Evolutionary conservation across 2,329 filamentous ascomycete genomes (phyloP), one percentile per base, ranked within the genome.

Genomic region (Zarea fungicola): DNA sequence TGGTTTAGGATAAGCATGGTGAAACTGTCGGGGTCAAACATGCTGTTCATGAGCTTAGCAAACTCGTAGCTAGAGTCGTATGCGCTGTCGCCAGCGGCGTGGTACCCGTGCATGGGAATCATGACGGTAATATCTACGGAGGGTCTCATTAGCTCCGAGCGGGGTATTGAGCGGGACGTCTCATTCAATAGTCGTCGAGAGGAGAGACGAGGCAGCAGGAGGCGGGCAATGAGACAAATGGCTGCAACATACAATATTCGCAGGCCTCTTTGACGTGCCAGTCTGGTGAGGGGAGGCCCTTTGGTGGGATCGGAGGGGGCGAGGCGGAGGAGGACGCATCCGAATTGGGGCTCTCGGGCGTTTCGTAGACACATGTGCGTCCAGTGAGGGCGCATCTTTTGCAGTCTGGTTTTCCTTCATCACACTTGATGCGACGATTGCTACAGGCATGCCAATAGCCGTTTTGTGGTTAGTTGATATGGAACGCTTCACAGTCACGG

Each of bases 361-460:
- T n/a, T n/a, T 36, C 34, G 16, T 36, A 36, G 4, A 5, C 6
- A 19, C 75, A 78, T 52, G 68, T 71, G 39, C 74, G 66, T 9
- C 75, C 74, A 6, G 74, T 77, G 39, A 68, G 72, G 18, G 64
- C 69, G 57, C 75, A 78, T 42, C 71, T 69, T 34, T 66, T 60
- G 54, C 75, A 78, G 39, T 58, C 62, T 1, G 74, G 74, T 48
- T 72, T 74, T 26, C 58, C 62, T 61, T 78, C 75, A 52, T 76
- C 75, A 56, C 75, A 78, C 58, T 77, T 78, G 42, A 77, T 69
- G 47, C 73, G 71, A 32, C 74, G 71, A 28, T 75, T 72, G 59
- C 72, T 75, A 42, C 18, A 10, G 14, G 7, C 6, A 11, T 6
- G 31, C 6, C 16, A n/a, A 10, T n/a, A 34, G 31, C 6, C 31